Base-by-base conservation (phyloP, 768 basidiomycete genomes). In the Amyloporia xantha region DNA sequence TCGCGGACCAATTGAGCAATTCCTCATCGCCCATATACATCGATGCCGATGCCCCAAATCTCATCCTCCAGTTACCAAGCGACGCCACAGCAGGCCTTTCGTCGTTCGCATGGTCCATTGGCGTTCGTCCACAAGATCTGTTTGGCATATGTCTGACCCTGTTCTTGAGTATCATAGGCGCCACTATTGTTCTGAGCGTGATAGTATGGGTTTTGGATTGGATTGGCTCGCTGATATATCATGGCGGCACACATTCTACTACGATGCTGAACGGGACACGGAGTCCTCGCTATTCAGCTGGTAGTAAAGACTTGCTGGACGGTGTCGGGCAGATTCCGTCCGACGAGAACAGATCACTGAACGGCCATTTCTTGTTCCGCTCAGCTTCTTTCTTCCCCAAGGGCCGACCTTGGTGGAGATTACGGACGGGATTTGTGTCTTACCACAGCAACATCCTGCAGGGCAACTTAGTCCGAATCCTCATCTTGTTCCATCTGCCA, bases 401-500 rank as follows among this genome's bases (percentile, higher is more conserved):
- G 3, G 54, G 63, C 9, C 57, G 68, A 30, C 63, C 59, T 66
- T 59, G 66, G 41, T 83, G 80, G 79, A 68, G 74, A 44, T 54
- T 78, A 21, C 76, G 81, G 40, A 72, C 77, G 27, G 76, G 82
- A 56, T 74, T 86, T 51, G 81, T 81, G 44, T 85, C 86, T 15
- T 88, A 92, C 67, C 90, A 92, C 62, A 77, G 82, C 15, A 86
- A 78, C 55, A 79, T 90, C 44, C 69, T 91, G 46, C 83, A 88
- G 54, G 95, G 95, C 40, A 97, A 96, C 66, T 80, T 97, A 51
- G 83, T 94, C 50, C 86, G 95, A 51, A 72, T 97, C 49, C 78
- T 98, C 37, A 75, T 96, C 33, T 71, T 94, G 27, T 98, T 99
- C 70, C 95, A 99, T 66, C 79, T 97, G 17, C 95, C 95, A 5